phyloP scores from a whole-genome alignment of 441 rosid species.

The Jatropha multifida region DNA sequence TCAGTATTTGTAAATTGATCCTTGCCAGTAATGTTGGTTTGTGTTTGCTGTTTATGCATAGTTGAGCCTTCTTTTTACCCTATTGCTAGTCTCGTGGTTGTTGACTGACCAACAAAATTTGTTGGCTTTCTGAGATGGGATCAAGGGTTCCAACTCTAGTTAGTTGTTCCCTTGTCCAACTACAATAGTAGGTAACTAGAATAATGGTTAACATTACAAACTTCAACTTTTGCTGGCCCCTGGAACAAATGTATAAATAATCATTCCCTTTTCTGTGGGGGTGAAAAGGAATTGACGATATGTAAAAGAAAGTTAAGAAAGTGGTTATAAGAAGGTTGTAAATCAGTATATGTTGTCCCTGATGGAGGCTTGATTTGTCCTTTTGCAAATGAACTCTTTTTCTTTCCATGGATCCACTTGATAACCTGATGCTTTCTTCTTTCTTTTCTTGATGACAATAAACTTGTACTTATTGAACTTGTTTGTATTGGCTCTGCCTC shows the following conservation, averaged over 20 bases:
- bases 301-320: neutral
- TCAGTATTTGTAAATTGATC: neutral
- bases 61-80: neutral
- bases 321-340: too few relatives aligned
- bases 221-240: too few relatives aligned
- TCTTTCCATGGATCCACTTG: neutral
- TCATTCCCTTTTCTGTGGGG: too few relatives aligned
- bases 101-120: neutral
- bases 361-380: neutral
- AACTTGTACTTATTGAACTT: neutral
- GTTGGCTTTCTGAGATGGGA: neutral
- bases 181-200: neutral
- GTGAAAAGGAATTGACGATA: neutral
- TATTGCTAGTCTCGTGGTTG: neutral
- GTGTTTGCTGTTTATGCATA: neutral
- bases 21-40: neutral
- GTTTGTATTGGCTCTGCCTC: slow-evolving; percentile 16
- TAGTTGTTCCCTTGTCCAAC: neutral
- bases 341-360: neutral
- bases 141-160: neutral
- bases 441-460: neutral
- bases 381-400: neutral
- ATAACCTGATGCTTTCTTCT: neutral
- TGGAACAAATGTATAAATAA: too few relatives aligned
- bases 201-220: neutral